Evolutionary conservation across 2,329 filamentous ascomycete species (phyloP).

Genomic region (Kalaharituber pfeilii): DNA sequence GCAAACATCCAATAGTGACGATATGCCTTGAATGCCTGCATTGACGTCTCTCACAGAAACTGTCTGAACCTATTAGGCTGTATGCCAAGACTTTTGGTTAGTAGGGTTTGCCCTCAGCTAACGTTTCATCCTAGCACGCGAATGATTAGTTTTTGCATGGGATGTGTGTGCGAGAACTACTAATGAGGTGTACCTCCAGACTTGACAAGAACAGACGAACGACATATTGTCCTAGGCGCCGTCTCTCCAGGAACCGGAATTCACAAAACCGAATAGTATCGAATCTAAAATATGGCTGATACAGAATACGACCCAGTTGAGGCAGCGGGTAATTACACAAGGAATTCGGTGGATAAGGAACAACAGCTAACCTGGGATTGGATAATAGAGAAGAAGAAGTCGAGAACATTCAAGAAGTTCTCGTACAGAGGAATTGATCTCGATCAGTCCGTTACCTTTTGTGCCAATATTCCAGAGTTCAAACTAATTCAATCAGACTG

Average conservation of each 20-base stretch:
- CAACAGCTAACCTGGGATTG: constrained; percentile 16
- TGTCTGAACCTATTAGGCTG: too few species aligned
- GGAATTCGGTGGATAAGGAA: constrained; percentile 16
- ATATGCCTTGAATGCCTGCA: too few species aligned
- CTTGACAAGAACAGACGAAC: background rate
- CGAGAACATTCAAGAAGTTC: constrained; percentile 99
- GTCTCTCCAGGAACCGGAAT: background rate
- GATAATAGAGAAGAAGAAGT: constrained; percentile 83
- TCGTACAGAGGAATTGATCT: constrained; percentile 99
- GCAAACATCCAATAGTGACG: too few species aligned
- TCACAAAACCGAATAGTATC: too few species aligned
- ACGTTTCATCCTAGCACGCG: too few species aligned
- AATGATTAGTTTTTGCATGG: background rate
- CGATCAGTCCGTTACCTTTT: constrained; percentile 61
- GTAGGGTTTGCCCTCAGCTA: background rate
- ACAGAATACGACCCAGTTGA: constrained; percentile 46
- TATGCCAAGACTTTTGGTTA: background rate
- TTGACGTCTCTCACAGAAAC: too few species aligned
- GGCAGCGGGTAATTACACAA: constrained; percentile 19
- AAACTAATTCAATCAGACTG: constrained; percentile 43
- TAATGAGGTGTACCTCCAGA: background rate
- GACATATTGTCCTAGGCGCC: background rate
- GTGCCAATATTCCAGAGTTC: background rate
- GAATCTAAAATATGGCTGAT: constrained; percentile 93
- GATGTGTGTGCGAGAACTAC: background rate